Percentiles rank a stretch among this genome's conserved stretches.
Evolutionary conservation across 306 rosid genomes (phyloP).

Genomic region (Sicyos baderoa): DNA sequence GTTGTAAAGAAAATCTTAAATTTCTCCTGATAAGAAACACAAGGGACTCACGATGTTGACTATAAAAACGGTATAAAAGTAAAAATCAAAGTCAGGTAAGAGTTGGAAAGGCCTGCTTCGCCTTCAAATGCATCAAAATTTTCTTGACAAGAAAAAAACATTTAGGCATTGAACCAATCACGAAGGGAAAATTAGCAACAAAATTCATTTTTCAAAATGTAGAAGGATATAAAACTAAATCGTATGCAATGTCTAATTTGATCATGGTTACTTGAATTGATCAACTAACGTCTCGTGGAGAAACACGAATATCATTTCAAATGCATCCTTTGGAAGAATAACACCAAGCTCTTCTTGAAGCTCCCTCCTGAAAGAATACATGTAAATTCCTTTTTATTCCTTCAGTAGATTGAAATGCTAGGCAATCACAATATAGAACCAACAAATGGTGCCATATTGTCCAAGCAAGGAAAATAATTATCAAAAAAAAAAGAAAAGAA

Average conservation of each 20-base stretch:
- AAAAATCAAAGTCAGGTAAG: not conserved
- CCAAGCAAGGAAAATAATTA: not conserved
- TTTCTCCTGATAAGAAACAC: not conserved
- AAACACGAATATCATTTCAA: conserved; percentile 64
- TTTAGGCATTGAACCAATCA: not conserved
- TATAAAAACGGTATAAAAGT: not conserved
- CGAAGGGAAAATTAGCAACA: not conserved
- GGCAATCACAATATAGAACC: not conserved
- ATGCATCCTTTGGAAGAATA: conserved; percentile 76
- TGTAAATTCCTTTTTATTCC: not conserved
- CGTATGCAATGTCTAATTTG: not conserved
- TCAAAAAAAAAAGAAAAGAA: no score
- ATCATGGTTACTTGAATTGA: conserved; percentile 6
- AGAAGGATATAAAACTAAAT: not conserved
- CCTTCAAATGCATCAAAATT: not conserved
- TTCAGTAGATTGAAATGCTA: conserved; percentile 2
- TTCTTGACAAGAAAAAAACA: not conserved
- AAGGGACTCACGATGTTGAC: not conserved
- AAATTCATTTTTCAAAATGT: not conserved
- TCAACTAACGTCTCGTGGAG: conserved; percentile 69
- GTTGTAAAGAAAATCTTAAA: not conserved
- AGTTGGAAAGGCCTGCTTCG: not conserved
- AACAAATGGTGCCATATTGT: conserved; percentile 1
- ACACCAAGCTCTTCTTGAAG: conserved; percentile 90
- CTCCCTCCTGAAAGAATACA: conserved; percentile 66